Percentiles rank a stretch among this genome's conserved stretches.
phyloP scores from a whole-genome alignment of 352 stramenopile species.

The Globisporangium nodosum region DNA sequence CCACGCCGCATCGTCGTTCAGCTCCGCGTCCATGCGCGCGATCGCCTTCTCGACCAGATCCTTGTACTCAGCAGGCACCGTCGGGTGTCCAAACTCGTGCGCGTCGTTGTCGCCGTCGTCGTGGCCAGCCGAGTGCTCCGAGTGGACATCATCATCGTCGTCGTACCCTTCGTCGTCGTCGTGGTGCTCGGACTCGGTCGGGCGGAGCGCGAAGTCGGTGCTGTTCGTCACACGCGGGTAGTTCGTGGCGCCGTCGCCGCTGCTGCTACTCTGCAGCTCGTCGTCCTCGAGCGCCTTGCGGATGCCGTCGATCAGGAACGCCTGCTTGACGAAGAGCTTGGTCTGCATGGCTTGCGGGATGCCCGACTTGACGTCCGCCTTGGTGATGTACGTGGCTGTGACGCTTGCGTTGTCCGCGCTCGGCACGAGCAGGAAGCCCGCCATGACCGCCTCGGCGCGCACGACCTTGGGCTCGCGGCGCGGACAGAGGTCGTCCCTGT shows the following conservation, averaged over 20 bases:
- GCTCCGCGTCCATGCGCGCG: constrained; percentile 44
- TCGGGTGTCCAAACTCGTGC: constrained; percentile 31
- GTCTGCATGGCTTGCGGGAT: constrained; percentile 47
- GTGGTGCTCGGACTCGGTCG: constrained; percentile 38
- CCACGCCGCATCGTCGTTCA: constrained; percentile 53
- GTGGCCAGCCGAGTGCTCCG: neutral
- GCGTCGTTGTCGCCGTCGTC: neutral
- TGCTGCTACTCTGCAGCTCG: constrained; percentile 12
- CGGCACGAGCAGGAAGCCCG: constrained; percentile 55
- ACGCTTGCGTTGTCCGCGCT: constrained; percentile 56
- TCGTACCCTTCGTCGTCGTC: constrained; percentile 18
- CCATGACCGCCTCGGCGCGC: constrained; percentile 46
- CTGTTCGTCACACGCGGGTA: constrained; percentile 36
- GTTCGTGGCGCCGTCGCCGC: constrained; percentile 8
- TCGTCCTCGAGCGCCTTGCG: constrained; percentile 52
- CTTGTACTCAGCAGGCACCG: constrained; percentile 43
- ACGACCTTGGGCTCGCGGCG: constrained; percentile 41
- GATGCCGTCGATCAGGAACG: constrained; percentile 55
- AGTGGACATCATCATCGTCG: constrained; percentile 17
- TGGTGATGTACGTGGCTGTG: constrained; percentile 56
- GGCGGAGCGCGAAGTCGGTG: constrained; percentile 40
- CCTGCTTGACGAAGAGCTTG: constrained; percentile 73
- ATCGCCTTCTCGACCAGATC: constrained; percentile 57
- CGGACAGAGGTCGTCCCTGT: constrained; percentile 33
- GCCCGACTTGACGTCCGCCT: constrained; percentile 55